Conservation (phyloP, 257 asterid species). For the Eustoma russellianum region DNA sequence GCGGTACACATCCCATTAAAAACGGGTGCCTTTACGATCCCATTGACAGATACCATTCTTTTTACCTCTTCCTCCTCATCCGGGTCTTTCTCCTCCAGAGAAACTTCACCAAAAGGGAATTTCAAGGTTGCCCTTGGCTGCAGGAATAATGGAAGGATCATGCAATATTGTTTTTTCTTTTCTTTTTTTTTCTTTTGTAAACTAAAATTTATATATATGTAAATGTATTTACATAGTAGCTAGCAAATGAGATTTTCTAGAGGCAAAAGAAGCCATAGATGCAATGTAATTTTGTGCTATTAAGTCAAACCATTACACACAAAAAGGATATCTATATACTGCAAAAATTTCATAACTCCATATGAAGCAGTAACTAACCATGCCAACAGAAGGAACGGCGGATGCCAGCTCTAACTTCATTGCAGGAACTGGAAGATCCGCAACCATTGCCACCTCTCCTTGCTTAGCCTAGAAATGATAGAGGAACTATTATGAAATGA, state of each 20-base stretch:
- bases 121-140: constrained; percentile 81
- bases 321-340: neutral
- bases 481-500: neutral
- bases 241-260: no score
- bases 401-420: constrained; percentile 62
- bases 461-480: constrained; percentile 45
- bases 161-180: no score
- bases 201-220: no score
- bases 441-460: constrained; percentile 78
- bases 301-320: neutral
- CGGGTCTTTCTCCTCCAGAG: constrained; percentile 61
- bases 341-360: neutral
- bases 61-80: constrained; percentile 46
- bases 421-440: constrained; percentile 70
- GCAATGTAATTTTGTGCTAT: no score
- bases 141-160: constrained; percentile 10
- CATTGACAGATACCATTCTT: constrained; percentile 47
- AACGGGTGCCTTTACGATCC: constrained; percentile 42
- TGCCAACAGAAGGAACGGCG: constrained; percentile 63
- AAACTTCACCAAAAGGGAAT: constrained; percentile 81
- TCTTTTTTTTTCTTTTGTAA: no score
- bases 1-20: constrained; percentile 74
- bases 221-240: no score
- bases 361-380: constrained; percentile 31
- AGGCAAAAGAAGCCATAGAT: no score